These are phyloP conservation scores for Phytophthora europaea DNA, from an alignment of 352 stramenopile species.

Conservation along the genomic window DNA sequence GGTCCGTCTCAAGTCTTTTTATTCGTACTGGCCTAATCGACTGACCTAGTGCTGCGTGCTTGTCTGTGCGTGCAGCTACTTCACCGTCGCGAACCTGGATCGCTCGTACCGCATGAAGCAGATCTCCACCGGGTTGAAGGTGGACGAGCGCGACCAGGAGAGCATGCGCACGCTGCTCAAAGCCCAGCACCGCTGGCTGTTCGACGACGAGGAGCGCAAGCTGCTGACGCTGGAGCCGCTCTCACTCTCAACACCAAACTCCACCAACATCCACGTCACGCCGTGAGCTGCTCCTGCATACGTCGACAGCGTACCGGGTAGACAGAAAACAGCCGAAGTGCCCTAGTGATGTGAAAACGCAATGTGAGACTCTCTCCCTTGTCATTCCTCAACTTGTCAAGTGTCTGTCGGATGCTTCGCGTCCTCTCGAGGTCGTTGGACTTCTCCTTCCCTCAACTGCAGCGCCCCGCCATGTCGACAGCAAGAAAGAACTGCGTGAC, in stretches of 20 bases:
- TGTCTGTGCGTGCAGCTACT: slow-evolving; percentile 44
- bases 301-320: slow-evolving; percentile 18
- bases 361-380: slow-evolving; percentile 1
- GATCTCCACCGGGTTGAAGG: slow-evolving; percentile 59
- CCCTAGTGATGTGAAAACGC: slow-evolving; percentile 22
- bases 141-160: slow-evolving; percentile 72
- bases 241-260: slow-evolving; percentile 44
- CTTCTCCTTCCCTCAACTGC: neutral
- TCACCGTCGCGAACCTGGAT: slow-evolving; percentile 78
- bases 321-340: slow-evolving; percentile 17
- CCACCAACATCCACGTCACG: neutral
- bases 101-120: slow-evolving; percentile 64
- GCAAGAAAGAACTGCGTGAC: slow-evolving; percentile 11
- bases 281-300: slow-evolving; percentile 24
- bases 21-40: neutral
- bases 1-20: slow-evolving; percentile 22
- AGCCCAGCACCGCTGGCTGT: slow-evolving; percentile 76
- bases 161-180: slow-evolving; percentile 78
- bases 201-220: slow-evolving; percentile 75
- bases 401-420: slow-evolving; percentile 7
- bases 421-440: neutral
- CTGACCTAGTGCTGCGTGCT: neutral
- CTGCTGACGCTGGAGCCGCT: slow-evolving; percentile 69
- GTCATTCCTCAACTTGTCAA: slow-evolving; percentile 30
- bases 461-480: slow-evolving; percentile 11